Base-by-base conservation (phyloP, 176 grass and related monocot species). In the Tillandsia fasciculata region DNA sequence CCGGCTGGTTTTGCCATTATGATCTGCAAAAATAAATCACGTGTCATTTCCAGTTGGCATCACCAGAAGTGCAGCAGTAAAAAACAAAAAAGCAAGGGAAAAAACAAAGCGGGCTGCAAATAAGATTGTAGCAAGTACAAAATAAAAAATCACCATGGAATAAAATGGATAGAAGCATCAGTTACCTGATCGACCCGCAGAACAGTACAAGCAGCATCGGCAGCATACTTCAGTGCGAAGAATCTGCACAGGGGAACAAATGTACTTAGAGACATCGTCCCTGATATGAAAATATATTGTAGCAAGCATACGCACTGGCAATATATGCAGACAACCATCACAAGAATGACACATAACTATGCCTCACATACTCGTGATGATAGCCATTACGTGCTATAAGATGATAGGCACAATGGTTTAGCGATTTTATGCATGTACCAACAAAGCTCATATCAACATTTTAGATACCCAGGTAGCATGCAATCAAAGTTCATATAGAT, bases 1-100 rank as follows among this genome's bases (percentile, higher is more conserved):
- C 88, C 92, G 12, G 86, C 92, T 2, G 88, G 83, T 48, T 92
- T 96, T 12, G 92, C 83, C 92, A 92, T 90, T 85, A 96, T 96
- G 80, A 96, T 96, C 87, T 96, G 72, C 50, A 57, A 48, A 42
- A 57, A 24, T 52, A 9, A 10, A 70, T 22, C 17, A 52, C 48
- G 10, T 22, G 13, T 18, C 2, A 23, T 22, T 6, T 59, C 12
- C 54, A 59, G 54, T 2, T 59, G 56, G 20, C 20, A 20, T 15
- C 20, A 59, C 10, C 15, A 18, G 14, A 59, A 18, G n/a, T 18
- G 11, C 24, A 69, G 1, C 2, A 51, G 14, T 5, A 13, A 57
- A 10, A 49, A 56, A 70, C 22, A 26, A 48, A 63, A 68, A 75
- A 52, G 22, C 13, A 66, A 53, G 47, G 6, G 12, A 48, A 64